phyloP scores from a whole-genome alignment of 2,329 filamentous ascomycete species.

The Pyrenochaeta sp. region DNA sequence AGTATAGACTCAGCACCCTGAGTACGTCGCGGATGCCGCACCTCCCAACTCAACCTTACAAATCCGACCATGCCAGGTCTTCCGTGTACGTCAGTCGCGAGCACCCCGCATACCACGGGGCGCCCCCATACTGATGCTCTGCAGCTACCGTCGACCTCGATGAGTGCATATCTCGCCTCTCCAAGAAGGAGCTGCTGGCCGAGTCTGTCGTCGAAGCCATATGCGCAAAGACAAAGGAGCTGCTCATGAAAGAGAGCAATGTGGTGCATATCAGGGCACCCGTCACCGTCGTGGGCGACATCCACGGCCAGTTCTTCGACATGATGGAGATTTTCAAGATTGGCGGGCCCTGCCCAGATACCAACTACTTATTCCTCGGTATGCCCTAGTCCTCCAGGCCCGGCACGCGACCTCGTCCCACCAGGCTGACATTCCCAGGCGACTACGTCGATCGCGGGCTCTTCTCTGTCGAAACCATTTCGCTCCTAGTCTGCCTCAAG shows the following conservation, averaged over 20 bases:
- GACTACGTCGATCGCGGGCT: constrained; percentile 98
- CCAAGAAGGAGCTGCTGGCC: constrained; percentile 95
- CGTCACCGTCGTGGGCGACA: constrained; percentile 96
- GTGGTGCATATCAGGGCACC: constrained; percentile 96
- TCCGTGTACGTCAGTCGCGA: constrained; percentile 51
- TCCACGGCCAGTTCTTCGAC: constrained; percentile 98
- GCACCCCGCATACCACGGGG: constrained; percentile 4
- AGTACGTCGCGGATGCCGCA: constrained; percentile 40
- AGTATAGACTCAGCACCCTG: constrained; percentile 46
- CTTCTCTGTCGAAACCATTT: constrained; percentile 99
- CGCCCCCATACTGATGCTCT: constrained; percentile 24
- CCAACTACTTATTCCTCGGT: constrained; percentile 98
- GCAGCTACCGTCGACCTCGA: constrained; percentile 95
- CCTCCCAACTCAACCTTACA: constrained; percentile 19
- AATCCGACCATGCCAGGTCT: constrained; percentile 57
- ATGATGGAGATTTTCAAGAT: constrained; percentile 99
- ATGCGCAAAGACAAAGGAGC: constrained; percentile 98
- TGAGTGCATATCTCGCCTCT: constrained; percentile 95
- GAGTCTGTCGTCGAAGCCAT: constrained; percentile 99
- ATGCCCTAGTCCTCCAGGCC: constrained; percentile 29
- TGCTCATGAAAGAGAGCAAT: constrained; percentile 99
- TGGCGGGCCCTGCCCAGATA: constrained; percentile 95
- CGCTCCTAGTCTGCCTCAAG: constrained; percentile 94
- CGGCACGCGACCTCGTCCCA: constrained; percentile 27
- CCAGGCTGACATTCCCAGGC: constrained; percentile 60